Evolutionary conservation across 768 basidiomycete genomes (phyloP), one percentile per base, ranked within the genome.

Genomic region (Phylloporus sp.): DNA sequence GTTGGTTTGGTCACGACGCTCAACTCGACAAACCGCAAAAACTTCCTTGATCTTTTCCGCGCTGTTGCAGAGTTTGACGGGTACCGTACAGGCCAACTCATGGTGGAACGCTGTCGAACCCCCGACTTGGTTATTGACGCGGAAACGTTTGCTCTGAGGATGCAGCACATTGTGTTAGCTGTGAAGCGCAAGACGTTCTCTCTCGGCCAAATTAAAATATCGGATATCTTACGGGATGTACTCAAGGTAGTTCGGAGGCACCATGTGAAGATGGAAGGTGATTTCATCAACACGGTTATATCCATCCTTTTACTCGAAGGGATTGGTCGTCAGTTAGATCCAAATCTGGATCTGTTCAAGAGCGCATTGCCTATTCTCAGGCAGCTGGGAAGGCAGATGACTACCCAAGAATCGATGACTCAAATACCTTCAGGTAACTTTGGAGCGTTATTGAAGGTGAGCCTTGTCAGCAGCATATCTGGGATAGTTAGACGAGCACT

Each of bases 141-240:
- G 3, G 95, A 98, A 73, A 95, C 88, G 5, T 99, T 98, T 66
- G 95, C 95, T 24, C 77, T 99, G 47, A 95, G 93, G 74, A 97
- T 98, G 83, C 97, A 99, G 67, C 91, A 97, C 64, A 81, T 98
- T 50, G 88, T 97, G 13, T 77, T 98, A 28, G 82, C 79, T 63
- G 89, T 99, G 59, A 98, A 98, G 72, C 85, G 89, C 59, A 95
- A 93, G 72, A 98, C 97, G 3, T 99, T 99, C 73, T 91, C 91
- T 23, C 81, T 99, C 5, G 94, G 91, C n/a, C 86, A 92, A 68
- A 92, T 99, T 72, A 92, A 90, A 68, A 97, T 99, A 49, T 87
- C 90, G 26, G 95, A 98, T 67, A 82, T 99, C 54, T 73, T 98
- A 27, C 88, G 81, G 4, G 89, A 95, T 56, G 97, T 98, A 8